Conservation (phyloP, 2,329 filamentous ascomycete genomes). For the Ascochyta pisi region DNA sequence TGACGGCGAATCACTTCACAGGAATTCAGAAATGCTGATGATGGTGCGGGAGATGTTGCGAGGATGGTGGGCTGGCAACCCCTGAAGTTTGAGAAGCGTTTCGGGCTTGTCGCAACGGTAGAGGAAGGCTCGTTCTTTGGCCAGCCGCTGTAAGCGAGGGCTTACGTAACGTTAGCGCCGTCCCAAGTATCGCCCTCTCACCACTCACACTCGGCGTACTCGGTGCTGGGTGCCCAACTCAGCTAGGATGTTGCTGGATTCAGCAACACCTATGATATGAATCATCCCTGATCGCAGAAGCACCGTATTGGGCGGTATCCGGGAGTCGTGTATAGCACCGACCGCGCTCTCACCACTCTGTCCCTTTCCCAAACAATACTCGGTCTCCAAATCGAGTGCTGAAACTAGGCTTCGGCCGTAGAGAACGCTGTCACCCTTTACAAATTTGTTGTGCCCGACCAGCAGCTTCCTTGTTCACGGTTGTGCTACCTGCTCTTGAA, state of each 20-base stretch:
- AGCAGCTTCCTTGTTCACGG: conserved; percentile 28
- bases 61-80: conserved; percentile 26
- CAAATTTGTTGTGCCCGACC: conserved; percentile 23
- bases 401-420: conserved; percentile 38
- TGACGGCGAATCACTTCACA: conserved; percentile 28
- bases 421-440: conserved; percentile 23
- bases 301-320: conserved; percentile 19
- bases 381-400: conserved; percentile 34
- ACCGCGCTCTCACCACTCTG: conserved; percentile 22
- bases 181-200: not conserved
- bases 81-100: conserved; percentile 38
- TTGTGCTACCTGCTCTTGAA: conserved; percentile 19
- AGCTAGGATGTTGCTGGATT: conserved; percentile 8
- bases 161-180: conserved; percentile 7
- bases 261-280: not conserved
- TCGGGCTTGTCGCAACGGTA: conserved; percentile 31
- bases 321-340: conserved; percentile 19
- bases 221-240: not conserved
- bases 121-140: conserved; percentile 9
- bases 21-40: conserved; percentile 20
- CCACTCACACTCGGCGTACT: not conserved
- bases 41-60: conserved; percentile 35
- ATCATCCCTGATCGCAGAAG: conserved; percentile 8
- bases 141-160: conserved; percentile 4
- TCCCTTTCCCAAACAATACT: conserved; percentile 28